A percentile compares a stretch with the other conserved stretches of the same genome.
phyloP scores from a whole-genome alignment of 257 asterid species.

The Misopates orontium region DNA sequence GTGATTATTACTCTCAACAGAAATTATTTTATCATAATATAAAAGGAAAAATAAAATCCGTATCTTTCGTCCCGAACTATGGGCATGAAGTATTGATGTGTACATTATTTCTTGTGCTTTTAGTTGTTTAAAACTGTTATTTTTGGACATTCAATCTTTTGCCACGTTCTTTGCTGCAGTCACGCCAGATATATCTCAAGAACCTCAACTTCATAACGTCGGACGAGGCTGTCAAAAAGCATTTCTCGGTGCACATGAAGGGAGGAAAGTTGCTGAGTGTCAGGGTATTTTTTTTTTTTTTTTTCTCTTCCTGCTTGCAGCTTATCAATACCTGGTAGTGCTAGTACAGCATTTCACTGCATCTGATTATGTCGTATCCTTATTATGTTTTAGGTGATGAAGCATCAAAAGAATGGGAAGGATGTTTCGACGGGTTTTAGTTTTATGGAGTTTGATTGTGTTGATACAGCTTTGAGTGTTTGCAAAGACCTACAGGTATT shows the following conservation, averaged over 20 bases:
- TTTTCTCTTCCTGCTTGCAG: slow-evolving; percentile 21
- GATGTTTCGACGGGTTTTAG: slow-evolving; percentile 92
- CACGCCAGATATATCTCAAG: slow-evolving; percentile 85
- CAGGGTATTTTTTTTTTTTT: slow-evolving; percentile 74
- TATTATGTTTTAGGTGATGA: slow-evolving; percentile 70
- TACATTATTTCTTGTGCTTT: slow-evolving; percentile 18
- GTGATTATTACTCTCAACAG: too few species aligned
- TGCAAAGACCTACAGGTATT: slow-evolving; percentile 82
- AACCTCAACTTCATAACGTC: slow-evolving; percentile 86
- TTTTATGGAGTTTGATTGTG: slow-evolving; percentile 80
- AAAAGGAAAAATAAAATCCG: too few species aligned
- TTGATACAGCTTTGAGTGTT: slow-evolving; percentile 68
- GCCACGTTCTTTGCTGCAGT: slow-evolving; percentile 48
- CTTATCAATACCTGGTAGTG: background rate
- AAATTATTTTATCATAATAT: too few species aligned
- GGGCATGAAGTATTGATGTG: slow-evolving; percentile 13
- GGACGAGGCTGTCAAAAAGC: slow-evolving; percentile 74
- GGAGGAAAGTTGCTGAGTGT: slow-evolving; percentile 77
- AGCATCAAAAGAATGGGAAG: slow-evolving; percentile 87
- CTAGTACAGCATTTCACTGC: too few species aligned
- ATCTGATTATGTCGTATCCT: too few species aligned
- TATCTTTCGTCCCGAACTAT: too few species aligned
- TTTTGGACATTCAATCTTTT: slow-evolving; percentile 1
- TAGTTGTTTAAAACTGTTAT: background rate
- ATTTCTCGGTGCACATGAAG: slow-evolving; percentile 66